Conservation (phyloP, 352 stramenopile species). For the Thraustochytrium sp. region DNA sequence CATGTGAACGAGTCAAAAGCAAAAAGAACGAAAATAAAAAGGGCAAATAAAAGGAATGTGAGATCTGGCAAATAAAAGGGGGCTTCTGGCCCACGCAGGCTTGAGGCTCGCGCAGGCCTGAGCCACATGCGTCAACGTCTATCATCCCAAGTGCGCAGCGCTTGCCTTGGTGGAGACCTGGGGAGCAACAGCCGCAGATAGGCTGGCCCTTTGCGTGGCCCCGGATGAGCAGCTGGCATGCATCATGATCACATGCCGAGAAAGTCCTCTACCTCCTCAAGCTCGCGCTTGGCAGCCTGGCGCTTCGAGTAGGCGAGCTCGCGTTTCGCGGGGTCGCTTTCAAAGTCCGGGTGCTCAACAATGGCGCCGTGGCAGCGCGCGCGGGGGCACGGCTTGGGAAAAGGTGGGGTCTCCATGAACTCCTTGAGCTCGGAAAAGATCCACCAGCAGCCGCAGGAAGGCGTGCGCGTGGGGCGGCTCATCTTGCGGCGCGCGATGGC, state of each 20-base stretch:
- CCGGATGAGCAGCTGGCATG: neutral
- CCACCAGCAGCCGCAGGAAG: slow-evolving; percentile 52
- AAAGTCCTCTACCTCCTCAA: slow-evolving; percentile 49
- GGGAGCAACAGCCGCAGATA: too few species aligned
- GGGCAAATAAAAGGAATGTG: too few species aligned
- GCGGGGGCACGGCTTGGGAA: slow-evolving; percentile 49
- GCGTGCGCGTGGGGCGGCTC: slow-evolving; percentile 44
- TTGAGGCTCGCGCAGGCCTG: too few species aligned
- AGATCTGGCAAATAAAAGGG: too few species aligned
- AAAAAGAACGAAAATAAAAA: too few species aligned
- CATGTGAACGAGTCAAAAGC: too few species aligned
- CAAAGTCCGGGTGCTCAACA: slow-evolving; percentile 54
- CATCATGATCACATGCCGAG: neutral
- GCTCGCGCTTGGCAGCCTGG: slow-evolving; percentile 50
- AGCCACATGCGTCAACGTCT: too few species aligned
- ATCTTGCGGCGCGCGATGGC: slow-evolving; percentile 8
- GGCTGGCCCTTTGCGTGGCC: too few species aligned
- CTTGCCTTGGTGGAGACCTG: too few species aligned
- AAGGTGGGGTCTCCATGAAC: slow-evolving; percentile 53
- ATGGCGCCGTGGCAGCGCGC: slow-evolving; percentile 21
- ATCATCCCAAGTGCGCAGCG: too few species aligned
- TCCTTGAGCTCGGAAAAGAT: slow-evolving; percentile 49
- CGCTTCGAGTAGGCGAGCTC: slow-evolving; percentile 53
- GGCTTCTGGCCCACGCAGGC: too few species aligned
- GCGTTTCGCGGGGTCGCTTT: slow-evolving; percentile 49